Conservation (phyloP, 192 early-diverging fungal species). For the Coemansia sp. region DNA sequence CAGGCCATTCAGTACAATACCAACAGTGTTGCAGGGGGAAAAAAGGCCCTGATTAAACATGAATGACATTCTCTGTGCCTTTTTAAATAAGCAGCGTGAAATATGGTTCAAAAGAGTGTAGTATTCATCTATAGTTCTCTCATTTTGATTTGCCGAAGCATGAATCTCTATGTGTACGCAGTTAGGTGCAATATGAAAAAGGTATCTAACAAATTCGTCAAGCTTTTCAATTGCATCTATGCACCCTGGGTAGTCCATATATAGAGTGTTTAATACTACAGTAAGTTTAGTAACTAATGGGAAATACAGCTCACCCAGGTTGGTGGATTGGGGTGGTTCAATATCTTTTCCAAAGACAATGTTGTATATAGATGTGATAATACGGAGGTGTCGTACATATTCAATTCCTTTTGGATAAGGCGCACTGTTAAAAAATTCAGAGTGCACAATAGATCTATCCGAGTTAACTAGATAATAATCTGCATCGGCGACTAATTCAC, state of each 20-base stretch:
- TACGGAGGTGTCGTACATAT: neutral
- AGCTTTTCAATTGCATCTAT: too few species aligned
- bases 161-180: too few species aligned
- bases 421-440: neutral
- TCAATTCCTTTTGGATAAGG: neutral
- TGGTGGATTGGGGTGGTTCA: neutral
- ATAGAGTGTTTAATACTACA: neutral
- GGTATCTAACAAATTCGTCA: too few species aligned
- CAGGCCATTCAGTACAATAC: too few species aligned
- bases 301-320: neutral
- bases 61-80: too few species aligned
- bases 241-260: neutral
- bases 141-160: too few species aligned
- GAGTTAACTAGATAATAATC: neutral
- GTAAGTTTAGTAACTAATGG: neutral
- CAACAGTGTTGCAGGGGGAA: too few species aligned
- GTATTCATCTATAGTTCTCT: too few species aligned
- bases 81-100: too few species aligned
- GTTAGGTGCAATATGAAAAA: too few species aligned
- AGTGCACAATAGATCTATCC: neutral
- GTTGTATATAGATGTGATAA: neutral
- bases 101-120: too few species aligned
- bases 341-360: neutral
- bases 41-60: too few species aligned
- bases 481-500: neutral